These are phyloP conservation scores for Ephemerocybe angulata DNA, from an alignment of 768 basidiomycete species.

Conservation along the genomic window DNA sequence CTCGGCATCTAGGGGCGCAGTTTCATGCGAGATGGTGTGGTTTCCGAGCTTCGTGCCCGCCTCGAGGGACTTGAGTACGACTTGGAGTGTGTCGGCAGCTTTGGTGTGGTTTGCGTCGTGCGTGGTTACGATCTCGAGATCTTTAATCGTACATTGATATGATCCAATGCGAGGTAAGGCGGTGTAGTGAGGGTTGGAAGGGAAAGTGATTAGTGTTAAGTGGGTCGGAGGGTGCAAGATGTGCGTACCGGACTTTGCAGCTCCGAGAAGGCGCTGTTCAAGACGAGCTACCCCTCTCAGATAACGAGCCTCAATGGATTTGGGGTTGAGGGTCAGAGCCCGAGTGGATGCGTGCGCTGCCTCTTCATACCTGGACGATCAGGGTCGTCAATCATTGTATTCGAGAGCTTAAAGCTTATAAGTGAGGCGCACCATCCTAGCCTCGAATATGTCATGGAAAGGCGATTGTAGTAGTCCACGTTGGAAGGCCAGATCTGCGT, in stretches of 20 bases:
- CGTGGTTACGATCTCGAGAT: slow-evolving; percentile 24
- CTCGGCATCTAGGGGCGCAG: neutral
- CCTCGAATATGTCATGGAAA: slow-evolving; percentile 35
- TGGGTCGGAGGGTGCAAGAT: neutral
- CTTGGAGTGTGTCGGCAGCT: slow-evolving; percentile 13
- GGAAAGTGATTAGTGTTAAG: too few relatives aligned
- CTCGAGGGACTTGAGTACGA: slow-evolving; percentile 15
- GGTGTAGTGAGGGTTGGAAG: neutral
- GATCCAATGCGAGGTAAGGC: neutral
- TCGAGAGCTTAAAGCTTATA: neutral
- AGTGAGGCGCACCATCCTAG: slow-evolving; percentile 25
- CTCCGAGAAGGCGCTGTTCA: slow-evolving; percentile 28
- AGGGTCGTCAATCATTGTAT: neutral
- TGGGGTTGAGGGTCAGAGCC: slow-evolving; percentile 35
- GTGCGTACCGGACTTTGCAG: slow-evolving; percentile 28
- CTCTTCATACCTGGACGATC: slow-evolving; percentile 31
- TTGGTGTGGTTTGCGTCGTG: slow-evolving; percentile 18
- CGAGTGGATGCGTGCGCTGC: slow-evolving; percentile 37
- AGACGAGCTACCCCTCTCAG: slow-evolving; percentile 38
- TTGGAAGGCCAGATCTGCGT: slow-evolving; percentile 31
- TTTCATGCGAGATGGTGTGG: slow-evolving; percentile 8
- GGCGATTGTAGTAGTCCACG: slow-evolving; percentile 30
- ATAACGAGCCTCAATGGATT: slow-evolving; percentile 38
- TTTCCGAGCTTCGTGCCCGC: slow-evolving; percentile 10
- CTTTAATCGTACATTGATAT: slow-evolving; percentile 12